phyloP scores from a whole-genome alignment of 371 early-diverging fungal species.

The Actinomortierella wolfii region DNA sequence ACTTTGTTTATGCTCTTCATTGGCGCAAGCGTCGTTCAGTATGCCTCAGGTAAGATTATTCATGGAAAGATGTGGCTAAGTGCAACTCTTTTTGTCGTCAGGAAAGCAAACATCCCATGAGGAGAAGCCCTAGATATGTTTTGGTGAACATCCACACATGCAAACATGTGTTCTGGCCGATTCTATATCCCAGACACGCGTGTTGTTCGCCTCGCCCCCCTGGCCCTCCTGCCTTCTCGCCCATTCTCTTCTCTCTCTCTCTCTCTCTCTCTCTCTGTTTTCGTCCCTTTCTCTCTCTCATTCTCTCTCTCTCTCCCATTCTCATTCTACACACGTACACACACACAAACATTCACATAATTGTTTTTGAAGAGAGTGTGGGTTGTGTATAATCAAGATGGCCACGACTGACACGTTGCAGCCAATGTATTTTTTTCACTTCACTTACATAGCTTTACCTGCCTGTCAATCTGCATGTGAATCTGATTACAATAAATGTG shows the following conservation, averaged over 20 bases:
- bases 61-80: background rate
- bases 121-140: too few species aligned
- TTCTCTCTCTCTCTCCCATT: background rate
- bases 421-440: too few species aligned
- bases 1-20: too few species aligned
- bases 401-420: background rate
- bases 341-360: background rate
- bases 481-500: too few species aligned
- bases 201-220: background rate
- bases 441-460: too few species aligned
- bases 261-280: background rate
- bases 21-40: too few species aligned
- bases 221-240: background rate
- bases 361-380: background rate
- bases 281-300: background rate
- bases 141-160: background rate
- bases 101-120: too few species aligned
- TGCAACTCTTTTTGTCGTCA: background rate
- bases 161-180: background rate
- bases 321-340: background rate
- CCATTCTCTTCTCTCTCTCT: background rate
- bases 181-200: background rate
- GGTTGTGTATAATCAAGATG: conserved; percentile 1
- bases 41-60: background rate
- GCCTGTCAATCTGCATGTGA: too few species aligned